phyloP scores from a whole-genome alignment of 768 basidiomycete genomes.

The Suillus hirtellus region DNA sequence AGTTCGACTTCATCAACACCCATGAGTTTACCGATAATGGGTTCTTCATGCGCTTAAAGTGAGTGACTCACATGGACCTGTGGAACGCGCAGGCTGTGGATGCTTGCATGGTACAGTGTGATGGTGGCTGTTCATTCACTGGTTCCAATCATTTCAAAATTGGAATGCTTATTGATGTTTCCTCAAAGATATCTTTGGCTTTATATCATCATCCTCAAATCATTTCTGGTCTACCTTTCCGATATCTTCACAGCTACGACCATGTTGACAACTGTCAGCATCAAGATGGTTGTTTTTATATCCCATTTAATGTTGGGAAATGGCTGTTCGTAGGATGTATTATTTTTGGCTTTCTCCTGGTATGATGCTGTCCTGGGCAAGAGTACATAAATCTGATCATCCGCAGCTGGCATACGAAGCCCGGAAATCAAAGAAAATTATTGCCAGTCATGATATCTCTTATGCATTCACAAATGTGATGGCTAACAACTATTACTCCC shows the following conservation, averaged over 20 bases:
- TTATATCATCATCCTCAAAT: conserved; percentile 92
- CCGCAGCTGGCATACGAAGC: conserved; percentile 85
- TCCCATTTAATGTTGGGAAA: conserved; percentile 86
- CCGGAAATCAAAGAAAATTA: conserved; percentile 90
- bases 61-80: conserved; percentile 23
- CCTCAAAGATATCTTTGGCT: conserved; percentile 81
- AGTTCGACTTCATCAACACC: conserved; percentile 98
- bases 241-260: conserved; percentile 98
- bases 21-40: conserved; percentile 90
- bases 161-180: conserved; percentile 15
- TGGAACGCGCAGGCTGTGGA: neutral
- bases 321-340: conserved; percentile 99
- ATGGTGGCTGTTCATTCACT: neutral
- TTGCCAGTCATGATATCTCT: conserved; percentile 93
- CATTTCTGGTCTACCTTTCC: conserved; percentile 93
- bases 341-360: conserved; percentile 95
- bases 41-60: conserved; percentile 87
- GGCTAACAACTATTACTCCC: conserved; percentile 95
- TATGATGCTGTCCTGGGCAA: conserved; percentile 36
- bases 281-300: conserved; percentile 73
- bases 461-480: conserved; percentile 98
- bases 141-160: neutral
- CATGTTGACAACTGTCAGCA: conserved; percentile 83
- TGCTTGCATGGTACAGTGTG: neutral
- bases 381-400: conserved; percentile 17